phyloP scores from a whole-genome alignment of 306 rosid genomes.

The Corylus americana region DNA sequence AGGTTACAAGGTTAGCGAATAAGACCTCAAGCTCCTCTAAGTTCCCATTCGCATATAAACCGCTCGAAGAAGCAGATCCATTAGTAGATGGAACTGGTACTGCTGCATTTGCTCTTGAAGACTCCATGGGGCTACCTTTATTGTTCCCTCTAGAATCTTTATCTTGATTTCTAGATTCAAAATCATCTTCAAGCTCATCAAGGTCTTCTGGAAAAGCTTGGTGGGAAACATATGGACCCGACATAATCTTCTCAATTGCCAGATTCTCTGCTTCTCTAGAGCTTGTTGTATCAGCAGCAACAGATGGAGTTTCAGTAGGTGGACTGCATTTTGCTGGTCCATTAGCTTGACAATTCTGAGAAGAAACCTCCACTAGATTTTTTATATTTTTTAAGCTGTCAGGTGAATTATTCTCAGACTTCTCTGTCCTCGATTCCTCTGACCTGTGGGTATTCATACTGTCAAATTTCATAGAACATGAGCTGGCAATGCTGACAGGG shows the following conservation, averaged over 20 bases:
- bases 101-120: slow-evolving; percentile 40
- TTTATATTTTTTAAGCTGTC: slow-evolving; percentile 29
- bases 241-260: slow-evolving; percentile 66
- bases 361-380: slow-evolving; percentile 36
- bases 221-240: slow-evolving; percentile 53
- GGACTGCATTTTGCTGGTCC: slow-evolving; percentile 35
- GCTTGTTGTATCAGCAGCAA: slow-evolving; percentile 39
- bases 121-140: slow-evolving; percentile 33
- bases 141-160: slow-evolving; percentile 37
- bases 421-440: slow-evolving; percentile 30
- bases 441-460: slow-evolving; percentile 39
- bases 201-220: slow-evolving; percentile 56
- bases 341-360: slow-evolving; percentile 46
- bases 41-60: slow-evolving; percentile 41
- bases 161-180: slow-evolving; percentile 41
- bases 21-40: slow-evolving; percentile 96
- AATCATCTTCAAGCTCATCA: slow-evolving; percentile 81
- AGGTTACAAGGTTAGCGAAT: slow-evolving; percentile 21
- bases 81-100: slow-evolving; percentile 31
- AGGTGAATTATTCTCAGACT: slow-evolving; percentile 20
- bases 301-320: slow-evolving; percentile 18
- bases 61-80: slow-evolving; percentile 36
- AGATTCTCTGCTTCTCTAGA: slow-evolving; percentile 70
- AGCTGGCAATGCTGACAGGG: slow-evolving; percentile 40
- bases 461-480: slow-evolving; percentile 47